Evolutionary conservation across 805 yeast species (phyloP).

Genomic region (Pichia scutulata): DNA sequence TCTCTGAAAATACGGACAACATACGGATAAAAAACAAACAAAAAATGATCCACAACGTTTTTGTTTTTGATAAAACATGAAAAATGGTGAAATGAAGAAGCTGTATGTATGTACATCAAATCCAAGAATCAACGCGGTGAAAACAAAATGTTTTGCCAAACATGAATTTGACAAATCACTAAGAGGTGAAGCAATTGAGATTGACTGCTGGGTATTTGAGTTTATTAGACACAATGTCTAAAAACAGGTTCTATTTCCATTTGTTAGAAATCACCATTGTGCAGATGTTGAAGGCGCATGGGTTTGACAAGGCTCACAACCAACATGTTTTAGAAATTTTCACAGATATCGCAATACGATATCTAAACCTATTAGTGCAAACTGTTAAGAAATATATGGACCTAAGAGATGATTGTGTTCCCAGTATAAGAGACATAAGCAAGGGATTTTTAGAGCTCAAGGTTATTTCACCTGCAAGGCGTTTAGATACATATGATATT

Average conservation of each 20-base stretch:
- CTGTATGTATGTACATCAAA: too few relatives aligned
- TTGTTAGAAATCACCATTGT: slow-evolving; percentile 29
- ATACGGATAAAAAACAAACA: too few relatives aligned
- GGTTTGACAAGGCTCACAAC: slow-evolving; percentile 75
- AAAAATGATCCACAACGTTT: too few relatives aligned
- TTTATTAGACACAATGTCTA: slow-evolving; percentile 11
- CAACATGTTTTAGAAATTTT: slow-evolving; percentile 55
- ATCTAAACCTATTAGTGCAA: slow-evolving; percentile 45
- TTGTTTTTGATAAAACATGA: too few relatives aligned
- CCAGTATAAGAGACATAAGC: slow-evolving; percentile 55
- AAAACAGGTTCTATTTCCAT: slow-evolving; percentile 25
- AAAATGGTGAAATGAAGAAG: too few relatives aligned
- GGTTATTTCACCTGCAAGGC: slow-evolving; percentile 49
- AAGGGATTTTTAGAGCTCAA: slow-evolving; percentile 62
- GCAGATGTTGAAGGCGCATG: slow-evolving; percentile 66
- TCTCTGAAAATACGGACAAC: too few relatives aligned
- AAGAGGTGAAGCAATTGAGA: neutral
- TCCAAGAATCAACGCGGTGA: neutral
- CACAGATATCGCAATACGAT: slow-evolving; percentile 69
- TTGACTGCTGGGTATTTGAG: neutral
- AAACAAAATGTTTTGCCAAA: neutral
- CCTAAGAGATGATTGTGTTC: slow-evolving; percentile 32
- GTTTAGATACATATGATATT: slow-evolving; percentile 48
- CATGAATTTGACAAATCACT: neutral
- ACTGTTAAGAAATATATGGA: slow-evolving; percentile 45